These are phyloP conservation scores for Venturia effusa DNA, from an alignment of 2,329 filamentous ascomycete species.

Conservation along the genomic window DNA sequence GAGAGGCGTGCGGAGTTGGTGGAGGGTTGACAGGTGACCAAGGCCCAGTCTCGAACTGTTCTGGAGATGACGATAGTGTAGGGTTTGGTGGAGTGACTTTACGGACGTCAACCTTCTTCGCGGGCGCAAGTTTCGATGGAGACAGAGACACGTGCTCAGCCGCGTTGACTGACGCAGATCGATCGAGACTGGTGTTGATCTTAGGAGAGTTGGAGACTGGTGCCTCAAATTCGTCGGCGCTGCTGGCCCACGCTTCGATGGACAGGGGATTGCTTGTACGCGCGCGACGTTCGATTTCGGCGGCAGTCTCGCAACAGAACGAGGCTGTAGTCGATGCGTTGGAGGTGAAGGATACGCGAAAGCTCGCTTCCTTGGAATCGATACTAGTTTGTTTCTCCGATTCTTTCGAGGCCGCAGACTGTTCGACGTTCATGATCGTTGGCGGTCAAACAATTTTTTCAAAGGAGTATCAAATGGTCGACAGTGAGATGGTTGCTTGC, in stretches of 20 bases:
- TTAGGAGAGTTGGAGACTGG: neutral
- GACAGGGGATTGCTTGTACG: neutral
- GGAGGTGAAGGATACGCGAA: neutral
- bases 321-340: neutral
- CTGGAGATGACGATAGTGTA: neutral
- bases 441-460: neutral
- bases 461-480: neutral
- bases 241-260: neutral
- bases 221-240: neutral
- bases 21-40: neutral
- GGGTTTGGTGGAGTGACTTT: constrained; percentile 2
- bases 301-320: neutral
- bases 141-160: neutral
- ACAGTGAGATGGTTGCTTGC: neutral
- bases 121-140: neutral
- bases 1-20: neutral
- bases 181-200: neutral
- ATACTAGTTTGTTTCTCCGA: neutral
- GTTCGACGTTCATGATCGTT: neutral
- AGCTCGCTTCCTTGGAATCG: neutral
- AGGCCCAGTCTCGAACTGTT: neutral
- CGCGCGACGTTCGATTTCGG: neutral
- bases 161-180: neutral
- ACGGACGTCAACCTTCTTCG: neutral
- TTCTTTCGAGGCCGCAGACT: neutral